Percentiles rank a stretch among this genome's conserved stretches.
Evolutionary conservation across 176 grass and related monocot genomes (phyloP).

Genomic region (Phoenix roebelenii): DNA sequence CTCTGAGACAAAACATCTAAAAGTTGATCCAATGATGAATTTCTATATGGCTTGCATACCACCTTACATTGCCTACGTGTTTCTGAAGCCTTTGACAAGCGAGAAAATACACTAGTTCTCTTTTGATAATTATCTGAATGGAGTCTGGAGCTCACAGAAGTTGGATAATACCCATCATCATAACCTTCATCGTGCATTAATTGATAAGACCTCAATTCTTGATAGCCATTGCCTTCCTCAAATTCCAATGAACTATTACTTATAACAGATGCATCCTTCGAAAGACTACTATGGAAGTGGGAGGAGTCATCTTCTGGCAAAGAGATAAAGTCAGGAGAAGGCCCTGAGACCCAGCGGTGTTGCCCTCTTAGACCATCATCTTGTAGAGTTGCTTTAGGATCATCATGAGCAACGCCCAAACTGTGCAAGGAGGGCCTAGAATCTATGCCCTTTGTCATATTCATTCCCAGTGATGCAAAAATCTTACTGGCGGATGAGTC

Average conservation of each 20-base stretch:
- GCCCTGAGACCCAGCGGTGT: background rate
- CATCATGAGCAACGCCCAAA: background rate
- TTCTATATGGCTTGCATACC: slow-evolving; percentile 19
- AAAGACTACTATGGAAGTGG: background rate
- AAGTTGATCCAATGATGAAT: slow-evolving; percentile 20
- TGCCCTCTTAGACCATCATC: background rate
- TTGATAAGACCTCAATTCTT: slow-evolving; percentile 16
- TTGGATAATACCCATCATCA: slow-evolving; percentile 20
- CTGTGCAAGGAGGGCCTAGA: too few relatives aligned
- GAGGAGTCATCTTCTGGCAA: slow-evolving; percentile 17
- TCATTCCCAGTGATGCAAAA: too few relatives aligned
- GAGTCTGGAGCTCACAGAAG: slow-evolving; percentile 26
- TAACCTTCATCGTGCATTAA: slow-evolving; percentile 8
- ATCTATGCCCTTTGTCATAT: too few relatives aligned
- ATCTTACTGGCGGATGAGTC: too few relatives aligned
- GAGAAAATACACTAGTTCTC: slow-evolving; percentile 43
- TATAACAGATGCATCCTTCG: slow-evolving; percentile 26
- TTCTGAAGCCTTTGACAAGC: slow-evolving; percentile 14
- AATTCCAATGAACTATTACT: slow-evolving; percentile 28
- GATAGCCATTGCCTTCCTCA: slow-evolving; percentile 25
- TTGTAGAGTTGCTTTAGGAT: background rate
- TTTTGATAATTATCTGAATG: slow-evolving; percentile 31
- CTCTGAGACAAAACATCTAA: background rate
- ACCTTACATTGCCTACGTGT: slow-evolving; percentile 11
- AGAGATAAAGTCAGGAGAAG: slow-evolving; percentile 41